Percentiles rank a stretch among this genome's conserved stretches.
phyloP scores from a whole-genome alignment of 768 basidiomycete genomes.

The Boletus edulis region DNA sequence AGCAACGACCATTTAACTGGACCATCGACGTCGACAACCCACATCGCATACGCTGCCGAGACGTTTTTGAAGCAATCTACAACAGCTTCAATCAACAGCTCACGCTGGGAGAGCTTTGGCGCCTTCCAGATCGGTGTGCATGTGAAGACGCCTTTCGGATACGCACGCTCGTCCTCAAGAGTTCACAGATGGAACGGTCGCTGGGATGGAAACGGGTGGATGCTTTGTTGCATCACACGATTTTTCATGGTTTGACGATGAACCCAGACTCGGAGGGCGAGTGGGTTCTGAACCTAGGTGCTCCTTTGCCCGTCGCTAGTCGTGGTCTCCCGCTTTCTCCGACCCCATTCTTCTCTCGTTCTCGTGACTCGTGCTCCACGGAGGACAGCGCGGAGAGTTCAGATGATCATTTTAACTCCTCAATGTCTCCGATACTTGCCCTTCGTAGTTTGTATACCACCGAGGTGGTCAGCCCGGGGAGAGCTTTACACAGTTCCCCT shows the following conservation, averaged over 20 bases:
- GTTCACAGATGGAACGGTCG: slow-evolving; percentile 33
- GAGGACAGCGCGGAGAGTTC: neutral
- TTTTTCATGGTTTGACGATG: slow-evolving; percentile 46
- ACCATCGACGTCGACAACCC: slow-evolving; percentile 37
- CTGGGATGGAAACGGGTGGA: slow-evolving; percentile 55
- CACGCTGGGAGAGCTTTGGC: slow-evolving; percentile 41
- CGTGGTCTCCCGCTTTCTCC: neutral
- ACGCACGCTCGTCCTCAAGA: slow-evolving; percentile 36
- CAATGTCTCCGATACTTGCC: too few species aligned
- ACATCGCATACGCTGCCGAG: slow-evolving; percentile 46
- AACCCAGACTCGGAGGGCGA: slow-evolving; percentile 18
- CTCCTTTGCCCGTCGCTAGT: neutral
- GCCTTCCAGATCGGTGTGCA: slow-evolving; percentile 17
- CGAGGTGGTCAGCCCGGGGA: too few species aligned
- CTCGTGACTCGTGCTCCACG: neutral
- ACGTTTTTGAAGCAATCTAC: slow-evolving; percentile 55
- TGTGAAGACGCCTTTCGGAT: slow-evolving; percentile 41
- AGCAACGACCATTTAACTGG: slow-evolving; percentile 32
- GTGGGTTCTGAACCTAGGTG: slow-evolving; percentile 29
- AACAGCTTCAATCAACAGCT: slow-evolving; percentile 42
- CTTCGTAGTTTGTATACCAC: too few species aligned
- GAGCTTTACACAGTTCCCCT: too few species aligned
- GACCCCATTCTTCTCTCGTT: neutral
- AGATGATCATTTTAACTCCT: neutral
- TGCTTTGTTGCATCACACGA: slow-evolving; percentile 44